Evolutionary conservation across 2,329 filamentous ascomycete genomes (phyloP), one percentile per base, ranked within the genome.

Genomic region (Dactylonectria estremocensis): DNA sequence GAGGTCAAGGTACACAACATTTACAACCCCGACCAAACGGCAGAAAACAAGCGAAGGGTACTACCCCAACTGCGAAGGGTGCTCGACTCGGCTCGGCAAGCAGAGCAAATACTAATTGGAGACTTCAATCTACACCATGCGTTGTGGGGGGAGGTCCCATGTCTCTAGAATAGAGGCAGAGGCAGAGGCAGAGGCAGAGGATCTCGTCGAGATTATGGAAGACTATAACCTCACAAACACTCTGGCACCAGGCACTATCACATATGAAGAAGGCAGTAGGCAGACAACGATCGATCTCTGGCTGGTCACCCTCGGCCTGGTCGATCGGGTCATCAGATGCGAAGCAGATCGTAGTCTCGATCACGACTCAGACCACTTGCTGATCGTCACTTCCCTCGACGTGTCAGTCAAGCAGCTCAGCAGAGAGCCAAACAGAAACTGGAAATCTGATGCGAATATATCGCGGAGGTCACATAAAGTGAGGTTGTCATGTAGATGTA

Each of bases 61-160:
- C 18, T 61, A 16, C 24, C 37, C 22, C 48, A 61, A 53, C 48
- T 61, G 24, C 24, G 24, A 35, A 46, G 43, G 18, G n/a, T 46
- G n/a, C 43, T 46, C 48, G 24, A 40, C 43, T 37, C 48, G n/a
- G 35, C 58, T 22, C 40, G 13, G 24, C 48, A 22, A 61, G 24
- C 50, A 61, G 46, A 52, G 31, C 31, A 53, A 16, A 53, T 61
- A 46, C 33, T 61, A 28, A 35, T 61, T 20, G 48, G 48, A 53
- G 58, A 61, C 33, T 61, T 61, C 48, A 61, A 61, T 18, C 24
- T 61, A 48, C 48, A 61, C 28, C 48, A 61, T 31, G 35, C 45
- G 35, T 22, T 53, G 14, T 61, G 33, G 48, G 58, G 48, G 5
- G 48, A n/a, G 58, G 31, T 18, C 31, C 14, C n/a, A 52, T 48